These are phyloP conservation scores for Globisporangium nagaii DNA, from an alignment of 352 stramenopile genomes.

Conservation along the genomic window DNA sequence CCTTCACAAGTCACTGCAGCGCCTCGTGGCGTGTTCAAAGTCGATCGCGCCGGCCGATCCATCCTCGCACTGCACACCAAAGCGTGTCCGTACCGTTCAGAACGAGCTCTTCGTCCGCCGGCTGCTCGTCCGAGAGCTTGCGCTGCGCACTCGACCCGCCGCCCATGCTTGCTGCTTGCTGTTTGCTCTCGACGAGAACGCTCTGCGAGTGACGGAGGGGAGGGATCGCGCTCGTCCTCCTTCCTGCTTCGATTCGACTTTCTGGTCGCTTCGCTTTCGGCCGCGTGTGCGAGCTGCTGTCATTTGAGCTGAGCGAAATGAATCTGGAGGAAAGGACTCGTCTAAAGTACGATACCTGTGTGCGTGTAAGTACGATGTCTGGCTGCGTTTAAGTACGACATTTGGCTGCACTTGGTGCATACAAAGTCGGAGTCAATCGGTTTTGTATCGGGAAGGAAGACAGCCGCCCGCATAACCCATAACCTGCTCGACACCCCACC, in stretches of 20 bases:
- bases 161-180: constrained; percentile 4
- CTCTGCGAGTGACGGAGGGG: neutral
- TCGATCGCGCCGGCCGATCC: too few relatives aligned
- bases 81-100: constrained; percentile 44
- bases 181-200: neutral
- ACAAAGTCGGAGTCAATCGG: neutral
- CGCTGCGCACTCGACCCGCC: constrained; percentile 21
- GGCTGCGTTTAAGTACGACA: too few relatives aligned
- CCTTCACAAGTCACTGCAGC: too few relatives aligned
- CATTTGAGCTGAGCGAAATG: constrained; percentile 1
- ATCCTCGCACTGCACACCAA: neutral
- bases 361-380: too few relatives aligned
- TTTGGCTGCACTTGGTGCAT: neutral
- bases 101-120: constrained; percentile 42
- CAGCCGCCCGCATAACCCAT: too few relatives aligned
- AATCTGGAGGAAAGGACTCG: neutral
- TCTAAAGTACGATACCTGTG: neutral
- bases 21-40: neutral
- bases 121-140: constrained; percentile 50
- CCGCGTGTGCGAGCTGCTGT: constrained; percentile 7
- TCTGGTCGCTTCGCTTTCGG: neutral
- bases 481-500: too few relatives aligned
- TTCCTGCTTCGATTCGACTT: neutral
- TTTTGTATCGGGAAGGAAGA: too few relatives aligned
- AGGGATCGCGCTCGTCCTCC: neutral